Conservation (phyloP, 2,329 filamentous ascomycete species). For the Alternaria brassicae region DNA sequence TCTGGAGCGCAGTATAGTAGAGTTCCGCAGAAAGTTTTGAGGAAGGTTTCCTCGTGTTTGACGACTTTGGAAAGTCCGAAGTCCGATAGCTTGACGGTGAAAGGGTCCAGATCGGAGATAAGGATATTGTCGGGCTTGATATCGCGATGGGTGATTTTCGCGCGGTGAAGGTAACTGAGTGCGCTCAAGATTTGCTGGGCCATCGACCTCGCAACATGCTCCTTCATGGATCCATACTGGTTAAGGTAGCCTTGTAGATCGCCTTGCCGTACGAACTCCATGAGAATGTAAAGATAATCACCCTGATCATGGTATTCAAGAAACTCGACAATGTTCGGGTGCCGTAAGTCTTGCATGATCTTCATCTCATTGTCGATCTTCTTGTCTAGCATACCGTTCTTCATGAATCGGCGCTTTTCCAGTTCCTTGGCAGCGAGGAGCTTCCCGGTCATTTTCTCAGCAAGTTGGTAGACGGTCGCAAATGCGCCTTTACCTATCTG, state of each 20-base stretch:
- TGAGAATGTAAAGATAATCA: constrained; percentile 88
- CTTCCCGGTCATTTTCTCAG: constrained; percentile 80
- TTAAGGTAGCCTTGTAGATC: constrained; percentile 79
- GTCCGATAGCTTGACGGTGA: constrained; percentile 90
- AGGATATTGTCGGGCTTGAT: constrained; percentile 99
- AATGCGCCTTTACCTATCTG: constrained; percentile 93
- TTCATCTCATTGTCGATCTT: constrained; percentile 97
- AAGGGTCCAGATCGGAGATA: constrained; percentile 73
- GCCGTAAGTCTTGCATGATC: constrained; percentile 86
- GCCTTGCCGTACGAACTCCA: constrained; percentile 87
- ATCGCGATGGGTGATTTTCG: constrained; percentile 95
- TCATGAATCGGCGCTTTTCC: constrained; percentile 91
- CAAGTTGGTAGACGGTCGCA: constrained; percentile 89
- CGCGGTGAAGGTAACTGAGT: constrained; percentile 82
- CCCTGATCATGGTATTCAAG: constrained; percentile 86
- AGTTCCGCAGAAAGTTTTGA: constrained; percentile 96
- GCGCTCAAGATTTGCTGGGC: constrained; percentile 80
- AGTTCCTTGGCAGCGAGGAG: constrained; percentile 93
- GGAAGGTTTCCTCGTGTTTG: constrained; percentile 85
- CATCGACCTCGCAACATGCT: constrained; percentile 73
- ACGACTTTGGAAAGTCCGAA: constrained; percentile 97
- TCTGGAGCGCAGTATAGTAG: constrained; percentile 95
- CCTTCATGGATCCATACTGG: constrained; percentile 67
- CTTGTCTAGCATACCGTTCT: constrained; percentile 86
- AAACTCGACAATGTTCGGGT: constrained; percentile 91